phyloP scores from a whole-genome alignment of 2,329 filamentous ascomycete species.

The Trichothecium roseum region DNA sequence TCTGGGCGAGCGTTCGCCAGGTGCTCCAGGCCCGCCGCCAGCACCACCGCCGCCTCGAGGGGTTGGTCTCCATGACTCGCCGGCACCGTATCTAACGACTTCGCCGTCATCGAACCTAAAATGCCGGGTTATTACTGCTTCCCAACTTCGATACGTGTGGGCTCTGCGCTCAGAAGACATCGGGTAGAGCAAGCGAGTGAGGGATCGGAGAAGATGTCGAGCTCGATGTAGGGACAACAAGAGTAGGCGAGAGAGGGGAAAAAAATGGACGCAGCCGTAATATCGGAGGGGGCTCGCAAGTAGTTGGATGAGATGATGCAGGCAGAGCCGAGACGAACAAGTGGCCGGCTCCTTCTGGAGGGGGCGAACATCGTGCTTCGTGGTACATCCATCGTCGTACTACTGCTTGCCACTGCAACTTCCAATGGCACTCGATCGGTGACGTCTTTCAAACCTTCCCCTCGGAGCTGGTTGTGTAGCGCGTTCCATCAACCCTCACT shows the following conservation, averaged over 20 bases:
- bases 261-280: too few relatives aligned
- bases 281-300: not conserved
- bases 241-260: too few relatives aligned
- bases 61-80: slow-evolving; percentile 50
- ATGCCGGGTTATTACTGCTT: not conserved
- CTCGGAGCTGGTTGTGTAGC: too few relatives aligned
- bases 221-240: not conserved
- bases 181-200: not conserved
- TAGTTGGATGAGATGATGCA: too few relatives aligned
- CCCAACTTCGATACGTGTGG: not conserved
- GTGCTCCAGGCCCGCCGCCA: slow-evolving; percentile 9
- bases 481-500: too few relatives aligned
- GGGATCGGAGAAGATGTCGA: not conserved
- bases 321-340: not conserved
- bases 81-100: slow-evolving; percentile 50
- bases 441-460: too few relatives aligned
- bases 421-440: too few relatives aligned
- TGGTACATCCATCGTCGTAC: too few relatives aligned
- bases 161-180: too few relatives aligned
- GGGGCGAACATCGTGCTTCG: too few relatives aligned
- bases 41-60: slow-evolving; percentile 26
- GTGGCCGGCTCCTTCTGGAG: too few relatives aligned
- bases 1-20: slow-evolving; percentile 8
- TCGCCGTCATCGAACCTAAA: slow-evolving; percentile 50
- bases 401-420: not conserved